These are phyloP conservation scores for Colletotrichum ledebouriae DNA, from an alignment of 2,329 filamentous ascomycete species.

Conservation along the genomic window DNA sequence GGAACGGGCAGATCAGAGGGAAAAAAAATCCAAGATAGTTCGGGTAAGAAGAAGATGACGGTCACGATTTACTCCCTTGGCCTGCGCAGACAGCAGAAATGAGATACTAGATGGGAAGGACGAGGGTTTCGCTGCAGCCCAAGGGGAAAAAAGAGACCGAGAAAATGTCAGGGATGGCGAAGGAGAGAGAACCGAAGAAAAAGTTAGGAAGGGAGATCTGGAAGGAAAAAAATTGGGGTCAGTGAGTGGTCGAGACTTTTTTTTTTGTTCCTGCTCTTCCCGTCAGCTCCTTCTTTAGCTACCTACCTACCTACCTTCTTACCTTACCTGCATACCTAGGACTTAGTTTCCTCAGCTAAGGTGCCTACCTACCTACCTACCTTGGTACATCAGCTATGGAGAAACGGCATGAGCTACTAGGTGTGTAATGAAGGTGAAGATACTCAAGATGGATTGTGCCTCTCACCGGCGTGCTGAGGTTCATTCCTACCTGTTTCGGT, in stretches of 20 bases:
- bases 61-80: not conserved
- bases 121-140: conserved; percentile 16
- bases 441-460: too few relatives aligned
- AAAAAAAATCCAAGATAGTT: not conserved
- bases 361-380: not conserved
- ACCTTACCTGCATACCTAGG: too few relatives aligned
- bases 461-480: too few relatives aligned
- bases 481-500: too few relatives aligned
- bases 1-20: not conserved
- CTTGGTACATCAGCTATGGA: too few relatives aligned
- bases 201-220: conserved; percentile 32
- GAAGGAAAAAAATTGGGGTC: conserved; percentile 42
- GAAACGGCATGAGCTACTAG: too few relatives aligned
- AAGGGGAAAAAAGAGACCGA: conserved; percentile 17
- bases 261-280: not conserved
- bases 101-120: conserved; percentile 4
- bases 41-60: not conserved
- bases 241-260: conserved; percentile 31
- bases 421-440: too few relatives aligned
- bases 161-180: conserved; percentile 37
- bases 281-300: too few relatives aligned
- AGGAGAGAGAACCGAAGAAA: conserved; percentile 35
- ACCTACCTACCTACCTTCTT: conserved; percentile 3
- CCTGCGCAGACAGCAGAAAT: conserved; percentile 4
- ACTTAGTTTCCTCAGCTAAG: too few relatives aligned